Evolutionary conservation across 2,329 filamentous ascomycete genomes (phyloP), one percentile per base, ranked within the genome.

Genomic region (Neopestalotiopsis sp.): DNA sequence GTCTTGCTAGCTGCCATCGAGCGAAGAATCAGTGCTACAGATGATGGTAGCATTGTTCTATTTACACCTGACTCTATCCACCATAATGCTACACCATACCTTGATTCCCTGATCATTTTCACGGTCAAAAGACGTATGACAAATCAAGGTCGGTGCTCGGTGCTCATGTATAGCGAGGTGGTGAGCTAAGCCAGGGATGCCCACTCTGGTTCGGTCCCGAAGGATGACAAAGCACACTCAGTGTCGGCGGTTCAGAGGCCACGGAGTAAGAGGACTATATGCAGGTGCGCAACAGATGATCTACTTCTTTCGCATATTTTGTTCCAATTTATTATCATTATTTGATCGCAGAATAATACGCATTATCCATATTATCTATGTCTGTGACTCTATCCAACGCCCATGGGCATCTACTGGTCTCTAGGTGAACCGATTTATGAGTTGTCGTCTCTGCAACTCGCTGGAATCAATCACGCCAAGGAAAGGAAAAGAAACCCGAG

Each of bases 321-420:
- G 24, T 28, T 28, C 24, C 24, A 28, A 28, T 28, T 28, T 28
- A 28, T 28, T 28, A 28, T 28, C 3, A 28, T 28, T 28, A 28
- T 28, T 28, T 28, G 24, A 28, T 28, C 3, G 24, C 24, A 53
- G 45, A 9, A 14, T 34, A 28, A 32, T 30, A 59, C 24, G 30
- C 30, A 59, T 34, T 59, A 59, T 59, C n/a, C 57, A 59, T 59
- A 59, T 34, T 59, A 34, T 59, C 28, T 59, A 59, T 59, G 57
- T 53, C 45, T 53, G 45, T 24, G 17, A 59, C 5, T 59, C 57
- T 59, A 59, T 34, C 24, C 57, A 59, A 59, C 17, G 45, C 17
- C 17, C 7, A 53, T 53, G n/a, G 20, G 45, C 45, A 53, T 53
- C 17, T 24, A 59, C 12, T 24, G 30, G 30, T 59, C 24, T 59